Percentiles rank a stretch among this genome's conserved stretches.
phyloP scores from a whole-genome alignment of 2,329 filamentous ascomycete species.

The Dissoconium aciculare region DNA sequence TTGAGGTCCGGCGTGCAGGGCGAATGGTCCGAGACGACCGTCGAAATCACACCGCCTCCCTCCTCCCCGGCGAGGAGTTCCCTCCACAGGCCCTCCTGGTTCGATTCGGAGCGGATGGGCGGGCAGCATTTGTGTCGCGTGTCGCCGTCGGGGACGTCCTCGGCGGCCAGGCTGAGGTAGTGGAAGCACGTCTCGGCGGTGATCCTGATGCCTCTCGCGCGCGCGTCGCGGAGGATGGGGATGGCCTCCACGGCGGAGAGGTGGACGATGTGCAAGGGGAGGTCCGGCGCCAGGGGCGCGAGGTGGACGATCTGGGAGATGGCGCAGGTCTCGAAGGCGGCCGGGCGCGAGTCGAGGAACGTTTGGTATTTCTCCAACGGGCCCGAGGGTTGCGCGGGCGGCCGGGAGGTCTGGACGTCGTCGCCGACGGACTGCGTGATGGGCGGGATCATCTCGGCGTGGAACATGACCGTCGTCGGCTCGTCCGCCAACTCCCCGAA shows the following conservation, averaged over 20 bases:
- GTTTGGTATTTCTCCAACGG: constrained; percentile 68
- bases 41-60: constrained; percentile 71
- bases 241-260: constrained; percentile 81
- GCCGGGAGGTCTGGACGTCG: constrained; percentile 50
- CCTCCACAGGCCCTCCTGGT: constrained; percentile 76
- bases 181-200: constrained; percentile 94
- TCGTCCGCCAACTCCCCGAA: constrained; percentile 67
- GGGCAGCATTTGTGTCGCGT: constrained; percentile 92
- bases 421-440: constrained; percentile 67
- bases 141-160: constrained; percentile 69
- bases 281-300: constrained; percentile 60
- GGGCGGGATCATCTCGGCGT: constrained; percentile 95
- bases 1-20: constrained; percentile 94
- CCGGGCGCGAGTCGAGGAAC: constrained; percentile 80
- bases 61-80: constrained; percentile 50
- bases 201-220: constrained; percentile 61
- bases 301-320: constrained; percentile 74
- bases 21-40: constrained; percentile 88
- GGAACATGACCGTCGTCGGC: constrained; percentile 93
- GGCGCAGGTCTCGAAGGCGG: constrained; percentile 80
- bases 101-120: constrained; percentile 65
- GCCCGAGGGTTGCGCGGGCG: constrained; percentile 56
- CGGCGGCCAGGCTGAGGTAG: constrained; percentile 72
- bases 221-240: constrained; percentile 60
- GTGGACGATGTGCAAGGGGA: constrained; percentile 87